Evolutionary conservation across 371 early-diverging fungal species (phyloP).

Genomic region (Chytridium lagenaria): DNA sequence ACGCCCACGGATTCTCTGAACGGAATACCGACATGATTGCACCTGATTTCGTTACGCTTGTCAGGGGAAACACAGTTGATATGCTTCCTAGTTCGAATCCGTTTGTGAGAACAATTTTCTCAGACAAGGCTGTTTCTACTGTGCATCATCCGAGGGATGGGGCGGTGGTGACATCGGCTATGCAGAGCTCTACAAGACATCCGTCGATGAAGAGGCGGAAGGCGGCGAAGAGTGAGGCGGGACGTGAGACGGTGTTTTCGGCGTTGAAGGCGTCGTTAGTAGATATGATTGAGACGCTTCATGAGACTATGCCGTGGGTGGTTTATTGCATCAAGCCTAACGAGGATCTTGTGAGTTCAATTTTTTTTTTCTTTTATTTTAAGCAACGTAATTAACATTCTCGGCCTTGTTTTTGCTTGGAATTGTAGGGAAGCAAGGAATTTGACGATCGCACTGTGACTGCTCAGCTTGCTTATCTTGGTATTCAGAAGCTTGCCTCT

Average conservation of each 20-base stretch:
- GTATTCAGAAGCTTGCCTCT: slow-evolving; percentile 68
- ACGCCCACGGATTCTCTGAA: slow-evolving; percentile 72
- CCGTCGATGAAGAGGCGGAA: slow-evolving; percentile 44
- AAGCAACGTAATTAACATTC: too few relatives aligned
- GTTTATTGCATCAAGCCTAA: slow-evolving; percentile 73
- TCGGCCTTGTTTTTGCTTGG: too few relatives aligned
- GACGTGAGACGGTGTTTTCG: slow-evolving; percentile 44
- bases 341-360: slow-evolving; percentile 42
- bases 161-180: slow-evolving; percentile 63
- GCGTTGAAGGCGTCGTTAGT: slow-evolving; percentile 75
- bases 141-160: slow-evolving; percentile 26
- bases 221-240: slow-evolving; percentile 48
- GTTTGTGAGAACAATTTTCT: slow-evolving; percentile 84
- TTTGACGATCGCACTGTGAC: slow-evolving; percentile 46
- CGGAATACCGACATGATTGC: slow-evolving; percentile 75
- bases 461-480: slow-evolving; percentile 45
- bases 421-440: too few relatives aligned
- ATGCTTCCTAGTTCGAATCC: slow-evolving; percentile 64
- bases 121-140: slow-evolving; percentile 52
- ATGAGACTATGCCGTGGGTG: slow-evolving; percentile 88
- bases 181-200: slow-evolving; percentile 44
- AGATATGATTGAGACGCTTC: slow-evolving; percentile 79
- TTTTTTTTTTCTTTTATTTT: too few relatives aligned
- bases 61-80: slow-evolving; percentile 71
- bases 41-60: slow-evolving; percentile 84